Conservation (phyloP, 2,329 filamentous ascomycete genomes). For the Sarocladiaceae sp. region DNA sequence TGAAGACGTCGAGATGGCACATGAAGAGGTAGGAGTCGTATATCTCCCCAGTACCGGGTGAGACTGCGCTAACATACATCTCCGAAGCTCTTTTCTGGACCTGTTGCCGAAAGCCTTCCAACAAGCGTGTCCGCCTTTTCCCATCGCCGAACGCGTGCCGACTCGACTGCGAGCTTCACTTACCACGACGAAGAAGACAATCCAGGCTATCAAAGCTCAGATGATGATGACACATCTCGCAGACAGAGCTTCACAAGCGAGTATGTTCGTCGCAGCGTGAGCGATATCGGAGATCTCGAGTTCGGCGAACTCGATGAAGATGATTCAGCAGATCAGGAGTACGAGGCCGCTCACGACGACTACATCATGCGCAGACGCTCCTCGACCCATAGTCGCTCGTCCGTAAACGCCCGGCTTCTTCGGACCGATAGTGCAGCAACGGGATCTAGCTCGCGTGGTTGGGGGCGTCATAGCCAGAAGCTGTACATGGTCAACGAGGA, state of each 20-base stretch:
- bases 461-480: slow-evolving; percentile 75
- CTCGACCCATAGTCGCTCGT: slow-evolving; percentile 54
- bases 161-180: slow-evolving; percentile 84
- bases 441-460: slow-evolving; percentile 57
- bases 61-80: slow-evolving; percentile 5
- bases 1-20: slow-evolving; percentile 97
- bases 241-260: slow-evolving; percentile 18
- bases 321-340: slow-evolving; percentile 36
- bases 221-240: slow-evolving; percentile 25
- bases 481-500: slow-evolving; percentile 92
- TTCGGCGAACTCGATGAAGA: slow-evolving; percentile 35
- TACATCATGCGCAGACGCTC: slow-evolving; percentile 56
- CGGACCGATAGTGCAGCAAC: slow-evolving; percentile 68
- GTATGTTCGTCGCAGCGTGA: slow-evolving; percentile 25
- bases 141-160: slow-evolving; percentile 74
- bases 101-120: slow-evolving; percentile 92
- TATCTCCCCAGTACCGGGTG: background rate
- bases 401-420: slow-evolving; percentile 61
- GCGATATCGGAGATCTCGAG: slow-evolving; percentile 35
- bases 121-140: slow-evolving; percentile 89
- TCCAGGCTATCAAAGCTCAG: slow-evolving; percentile 21
- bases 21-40: slow-evolving; percentile 67
- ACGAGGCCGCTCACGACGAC: slow-evolving; percentile 36
- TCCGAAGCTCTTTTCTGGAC: slow-evolving; percentile 76
- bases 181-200: slow-evolving; percentile 67